These are phyloP conservation scores for Globisporangium emineosum DNA, from an alignment of 352 stramenopile genomes.

Conservation along the genomic window DNA sequence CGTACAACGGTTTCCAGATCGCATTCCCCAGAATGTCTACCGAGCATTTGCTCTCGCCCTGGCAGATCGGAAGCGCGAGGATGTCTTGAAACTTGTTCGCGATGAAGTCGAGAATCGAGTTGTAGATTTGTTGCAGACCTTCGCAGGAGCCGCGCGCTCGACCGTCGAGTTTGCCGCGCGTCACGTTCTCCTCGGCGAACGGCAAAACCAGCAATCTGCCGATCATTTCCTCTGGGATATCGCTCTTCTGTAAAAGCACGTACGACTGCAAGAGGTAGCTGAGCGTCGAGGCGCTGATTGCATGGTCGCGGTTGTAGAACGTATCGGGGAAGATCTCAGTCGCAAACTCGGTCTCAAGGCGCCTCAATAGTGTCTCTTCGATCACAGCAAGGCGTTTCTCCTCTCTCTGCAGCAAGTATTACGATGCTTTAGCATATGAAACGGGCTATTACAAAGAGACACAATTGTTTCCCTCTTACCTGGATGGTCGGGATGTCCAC, in stretches of 20 bases:
- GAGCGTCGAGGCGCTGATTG: conserved; percentile 57
- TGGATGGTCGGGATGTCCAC: conserved; percentile 67
- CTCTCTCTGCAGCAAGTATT: conserved; percentile 31
- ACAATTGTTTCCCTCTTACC: conserved; percentile 22
- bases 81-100: conserved; percentile 61
- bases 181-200: conserved; percentile 77
- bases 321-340: conserved; percentile 86
- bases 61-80: conserved; percentile 60
- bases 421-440: not conserved
- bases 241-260: conserved; percentile 65
- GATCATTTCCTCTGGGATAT: conserved; percentile 84
- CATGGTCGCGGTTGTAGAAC: conserved; percentile 82
- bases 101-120: conserved; percentile 72
- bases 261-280: conserved; percentile 77
- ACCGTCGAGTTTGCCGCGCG: conserved; percentile 72
- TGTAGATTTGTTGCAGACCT: conserved; percentile 67
- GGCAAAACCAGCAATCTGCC: conserved; percentile 68
- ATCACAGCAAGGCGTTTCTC: conserved; percentile 67
- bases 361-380: conserved; percentile 66
- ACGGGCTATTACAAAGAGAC: not conserved
- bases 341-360: conserved; percentile 82
- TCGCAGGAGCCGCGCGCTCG: conserved; percentile 71
- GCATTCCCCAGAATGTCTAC: conserved; percentile 80
- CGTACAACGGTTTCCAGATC: conserved; percentile 77
- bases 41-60: conserved; percentile 58